Percentiles rank a stretch among this genome's conserved stretches.
phyloP scores from a whole-genome alignment of 1,284 basidiomycete species.

The Trametes polyzona region DNA sequence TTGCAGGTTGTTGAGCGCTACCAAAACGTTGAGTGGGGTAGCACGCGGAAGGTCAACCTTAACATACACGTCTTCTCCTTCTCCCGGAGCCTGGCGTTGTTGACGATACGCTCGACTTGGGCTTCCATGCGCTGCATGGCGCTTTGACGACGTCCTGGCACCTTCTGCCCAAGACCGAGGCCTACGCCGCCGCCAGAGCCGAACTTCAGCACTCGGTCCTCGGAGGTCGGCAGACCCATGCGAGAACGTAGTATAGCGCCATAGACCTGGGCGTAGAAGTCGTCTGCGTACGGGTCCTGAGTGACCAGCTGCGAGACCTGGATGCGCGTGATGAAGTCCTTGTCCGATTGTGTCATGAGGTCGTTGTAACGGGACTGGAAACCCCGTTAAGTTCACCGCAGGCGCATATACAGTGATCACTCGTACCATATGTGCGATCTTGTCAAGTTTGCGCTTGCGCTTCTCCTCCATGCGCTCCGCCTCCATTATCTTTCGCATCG shows the following conservation, averaged over 20 bases:
- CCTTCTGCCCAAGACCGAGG: conserved; percentile 72
- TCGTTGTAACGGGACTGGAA: conserved; percentile 94
- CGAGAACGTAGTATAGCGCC: conserved; percentile 81
- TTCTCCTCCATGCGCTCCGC: conserved; percentile 86
- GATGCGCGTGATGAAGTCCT: conserved; percentile 99
- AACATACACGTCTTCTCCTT: conserved; percentile 78
- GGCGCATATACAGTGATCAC: not conserved
- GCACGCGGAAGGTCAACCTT: not conserved
- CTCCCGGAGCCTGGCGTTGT: conserved; percentile 86
- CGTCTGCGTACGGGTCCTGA: conserved; percentile 95
- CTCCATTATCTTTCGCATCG: conserved; percentile 86
- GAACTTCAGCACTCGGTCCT: conserved; percentile 83
- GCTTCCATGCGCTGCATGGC: conserved; percentile 98
- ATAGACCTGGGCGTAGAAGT: conserved; percentile 98
- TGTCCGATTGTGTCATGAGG: conserved; percentile 98
- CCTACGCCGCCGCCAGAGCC: conserved; percentile 82
- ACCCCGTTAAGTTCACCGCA: not conserved
- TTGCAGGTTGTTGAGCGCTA: conserved; percentile 83
- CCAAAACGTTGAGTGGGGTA: not conserved
- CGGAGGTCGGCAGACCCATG: conserved; percentile 68
- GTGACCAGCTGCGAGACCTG: conserved; percentile 98
- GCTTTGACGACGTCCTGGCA: conserved; percentile 77
- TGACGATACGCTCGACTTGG: conserved; percentile 96
- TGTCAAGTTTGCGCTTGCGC: conserved; percentile 77
- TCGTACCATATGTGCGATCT: conserved; percentile 86